phyloP scores from a whole-genome alignment of 192 early-diverging fungal genomes.

The Powellomyces hirtus region DNA sequence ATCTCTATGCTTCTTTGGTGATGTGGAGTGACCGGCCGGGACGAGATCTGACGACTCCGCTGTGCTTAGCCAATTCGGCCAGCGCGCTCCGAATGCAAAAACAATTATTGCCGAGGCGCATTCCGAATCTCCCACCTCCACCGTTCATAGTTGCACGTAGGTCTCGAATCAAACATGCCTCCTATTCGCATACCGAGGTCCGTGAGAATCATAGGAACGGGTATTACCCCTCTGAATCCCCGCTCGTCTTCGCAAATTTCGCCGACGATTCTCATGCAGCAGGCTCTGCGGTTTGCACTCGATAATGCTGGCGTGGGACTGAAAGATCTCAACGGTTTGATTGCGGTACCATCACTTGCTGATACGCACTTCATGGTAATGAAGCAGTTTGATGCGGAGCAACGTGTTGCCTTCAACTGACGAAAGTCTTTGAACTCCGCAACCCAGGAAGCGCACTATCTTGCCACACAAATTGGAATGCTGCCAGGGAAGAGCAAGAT shows the following conservation, averaged over 20 bases:
- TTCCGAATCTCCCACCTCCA: too few species aligned
- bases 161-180: too few species aligned
- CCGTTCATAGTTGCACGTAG: too few species aligned
- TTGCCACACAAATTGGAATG: conserved; percentile 34
- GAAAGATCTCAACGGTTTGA: conserved; percentile 42
- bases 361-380: conserved; percentile 43
- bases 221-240: conserved; percentile 40
- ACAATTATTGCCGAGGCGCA: too few species aligned
- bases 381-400: neutral
- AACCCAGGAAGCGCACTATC: conserved; percentile 6
- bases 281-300: conserved; percentile 32
- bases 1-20: too few species aligned
- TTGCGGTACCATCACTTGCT: conserved; percentile 44
- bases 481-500: conserved; percentile 37
- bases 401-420: neutral
- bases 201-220: conserved; percentile 39
- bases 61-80: too few species aligned
- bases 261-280: conserved; percentile 39
- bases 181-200: conserved; percentile 17
- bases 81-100: too few species aligned
- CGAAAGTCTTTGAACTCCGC: neutral
- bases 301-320: conserved; percentile 24
- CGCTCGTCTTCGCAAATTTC: conserved; percentile 8
- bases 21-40: too few species aligned
- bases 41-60: too few species aligned